A percentile compares a stretch with the other conserved stretches of the same genome.
Conservation (phyloP, 2,329 filamentous ascomycete species). For the Phoma herbarum region DNA sequence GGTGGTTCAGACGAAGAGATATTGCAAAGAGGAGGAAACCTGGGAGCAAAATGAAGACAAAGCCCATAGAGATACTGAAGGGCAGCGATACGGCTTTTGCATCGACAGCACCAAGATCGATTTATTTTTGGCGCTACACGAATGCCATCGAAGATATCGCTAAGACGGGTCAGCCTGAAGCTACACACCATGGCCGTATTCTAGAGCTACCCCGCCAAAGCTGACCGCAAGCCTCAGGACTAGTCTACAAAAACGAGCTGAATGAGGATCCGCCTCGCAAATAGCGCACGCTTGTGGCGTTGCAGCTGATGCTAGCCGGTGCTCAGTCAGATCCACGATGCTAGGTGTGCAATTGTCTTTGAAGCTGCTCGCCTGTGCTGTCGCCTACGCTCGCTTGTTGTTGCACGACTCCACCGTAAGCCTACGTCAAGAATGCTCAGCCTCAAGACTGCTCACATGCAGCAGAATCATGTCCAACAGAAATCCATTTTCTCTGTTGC, state of each 20-base stretch:
- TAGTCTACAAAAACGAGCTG: constrained; percentile 19
- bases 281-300: constrained; percentile 28
- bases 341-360: constrained; percentile 1
- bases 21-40: not conserved
- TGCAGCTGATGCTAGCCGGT: constrained; percentile 26
- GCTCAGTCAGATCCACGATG: constrained; percentile 9
- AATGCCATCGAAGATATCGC: not conserved
- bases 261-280: constrained; percentile 16
- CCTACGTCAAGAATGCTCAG: constrained; percentile 3
- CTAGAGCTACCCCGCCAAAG: constrained; percentile 31
- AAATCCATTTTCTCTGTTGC: not conserved
- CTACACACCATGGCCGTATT: constrained; percentile 19
- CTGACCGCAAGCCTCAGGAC: constrained; percentile 17
- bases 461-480: constrained; percentile 1
- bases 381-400: not conserved
- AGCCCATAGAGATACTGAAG: not conserved
- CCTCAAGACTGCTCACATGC: not conserved
- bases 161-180: constrained; percentile 16
- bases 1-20: constrained; percentile 1
- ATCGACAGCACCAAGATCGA: not conserved
- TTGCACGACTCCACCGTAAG: not conserved
- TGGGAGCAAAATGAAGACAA: constrained; percentile 1
- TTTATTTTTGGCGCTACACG: constrained; percentile 17
- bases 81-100: constrained; percentile 4
- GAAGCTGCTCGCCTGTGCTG: not conserved